A percentile compares a stretch with the other conserved stretches of the same genome.
Conservation (phyloP, 306 rosid genomes). For the Medicago ruthenica region DNA sequence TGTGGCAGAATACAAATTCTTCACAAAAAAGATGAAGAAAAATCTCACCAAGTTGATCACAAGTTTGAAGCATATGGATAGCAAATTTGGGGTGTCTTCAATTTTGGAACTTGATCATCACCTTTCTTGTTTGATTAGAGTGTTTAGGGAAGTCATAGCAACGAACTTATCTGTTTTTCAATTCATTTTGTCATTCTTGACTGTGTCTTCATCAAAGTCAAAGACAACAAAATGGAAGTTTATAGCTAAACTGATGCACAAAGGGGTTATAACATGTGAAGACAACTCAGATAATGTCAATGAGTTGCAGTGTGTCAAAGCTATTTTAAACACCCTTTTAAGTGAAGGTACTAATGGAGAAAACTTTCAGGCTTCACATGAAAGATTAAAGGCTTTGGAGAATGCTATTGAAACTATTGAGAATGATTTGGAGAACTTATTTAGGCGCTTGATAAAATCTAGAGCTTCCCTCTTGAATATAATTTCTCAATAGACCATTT, state of each 20-base stretch:
- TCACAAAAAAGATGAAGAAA: slow-evolving; percentile 18
- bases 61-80: not conserved
- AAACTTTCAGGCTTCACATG: not conserved
- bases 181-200: slow-evolving; percentile 14
- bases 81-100: slow-evolving; percentile 14
- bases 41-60: not conserved
- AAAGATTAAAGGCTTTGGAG: slow-evolving; percentile 13
- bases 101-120: slow-evolving; percentile 15
- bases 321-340: not conserved
- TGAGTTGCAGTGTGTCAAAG: slow-evolving; percentile 4
- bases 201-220: slow-evolving; percentile 3
- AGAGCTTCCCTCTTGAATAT: slow-evolving; percentile 23
- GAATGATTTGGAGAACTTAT: slow-evolving; percentile 17
- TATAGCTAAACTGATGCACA: not conserved
- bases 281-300: not conserved
- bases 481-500: not conserved
- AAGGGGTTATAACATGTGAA: slow-evolving; percentile 6
- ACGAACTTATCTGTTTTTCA: slow-evolving; percentile 2
- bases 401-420: slow-evolving; percentile 10
- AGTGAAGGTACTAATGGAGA: not conserved
- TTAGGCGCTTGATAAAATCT: slow-evolving; percentile 21
- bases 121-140: slow-evolving; percentile 7
- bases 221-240: not conserved
- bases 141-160: slow-evolving; percentile 3
- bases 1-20: not conserved